These are phyloP conservation scores for Durotheca rogersii DNA, from an alignment of 495 filamentous ascomycete genomes.

Conservation along the genomic window DNA sequence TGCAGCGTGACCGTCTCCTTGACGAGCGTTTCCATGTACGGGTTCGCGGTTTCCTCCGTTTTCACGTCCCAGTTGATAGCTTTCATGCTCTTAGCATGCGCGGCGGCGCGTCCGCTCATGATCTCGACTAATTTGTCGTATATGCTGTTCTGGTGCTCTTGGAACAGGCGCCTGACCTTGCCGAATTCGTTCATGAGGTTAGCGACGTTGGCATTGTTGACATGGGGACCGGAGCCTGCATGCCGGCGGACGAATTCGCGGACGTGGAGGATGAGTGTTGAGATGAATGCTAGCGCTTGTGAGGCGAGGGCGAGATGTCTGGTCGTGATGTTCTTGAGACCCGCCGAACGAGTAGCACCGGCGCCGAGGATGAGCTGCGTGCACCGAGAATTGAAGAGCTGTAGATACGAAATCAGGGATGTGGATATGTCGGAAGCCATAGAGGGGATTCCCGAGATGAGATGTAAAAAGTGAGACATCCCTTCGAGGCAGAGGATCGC, in stretches of 20 bases:
- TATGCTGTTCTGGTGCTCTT: constrained; percentile 91
- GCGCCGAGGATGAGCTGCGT: constrained; percentile 94
- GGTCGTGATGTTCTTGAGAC: constrained; percentile 93
- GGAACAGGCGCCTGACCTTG: constrained; percentile 81
- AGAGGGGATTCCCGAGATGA: constrained; percentile 80
- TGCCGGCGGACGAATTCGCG: constrained; percentile 88
- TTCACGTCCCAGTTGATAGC: constrained; percentile 70
- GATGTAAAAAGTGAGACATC: constrained; percentile 76
- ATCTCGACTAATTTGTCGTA: constrained; percentile 96
- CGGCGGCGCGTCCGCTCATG: constrained; percentile 75
- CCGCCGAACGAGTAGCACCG: constrained; percentile 85
- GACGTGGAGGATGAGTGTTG: constrained; percentile 82
- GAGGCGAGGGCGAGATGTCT: constrained; percentile 92
- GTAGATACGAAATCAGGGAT: constrained; percentile 63
- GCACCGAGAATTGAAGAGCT: constrained; percentile 91
- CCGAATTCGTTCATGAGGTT: constrained; percentile 83
- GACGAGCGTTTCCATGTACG: constrained; percentile 88
- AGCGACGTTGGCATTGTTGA: constrained; percentile 48
- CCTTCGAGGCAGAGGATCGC: constrained; percentile 75
- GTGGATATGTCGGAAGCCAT: constrained; percentile 81
- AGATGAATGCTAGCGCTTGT: constrained; percentile 86
- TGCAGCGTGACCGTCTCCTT: constrained; percentile 89
- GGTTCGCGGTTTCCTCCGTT: constrained; percentile 47
- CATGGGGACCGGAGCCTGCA: constrained; percentile 55
- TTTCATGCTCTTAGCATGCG: constrained; percentile 74